These are phyloP conservation scores for Debaryomyces sp. DNA, from an alignment of 1,139 yeast species.

Conservation along the genomic window DNA sequence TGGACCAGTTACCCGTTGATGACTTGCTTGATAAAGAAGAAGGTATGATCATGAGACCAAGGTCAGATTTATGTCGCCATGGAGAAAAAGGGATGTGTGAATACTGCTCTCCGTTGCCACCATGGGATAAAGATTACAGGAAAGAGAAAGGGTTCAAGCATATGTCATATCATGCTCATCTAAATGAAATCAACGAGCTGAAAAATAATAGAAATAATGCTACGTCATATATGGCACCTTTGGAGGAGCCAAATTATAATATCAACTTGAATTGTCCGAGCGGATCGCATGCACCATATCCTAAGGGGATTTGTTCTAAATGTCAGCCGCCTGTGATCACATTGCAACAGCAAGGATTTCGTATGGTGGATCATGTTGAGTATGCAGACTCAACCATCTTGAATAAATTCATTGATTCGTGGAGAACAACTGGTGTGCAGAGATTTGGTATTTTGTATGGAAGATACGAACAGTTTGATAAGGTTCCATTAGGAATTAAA, in stretches of 20 bases:
- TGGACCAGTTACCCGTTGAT: conserved; percentile 63
- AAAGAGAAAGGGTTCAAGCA: conserved; percentile 83
- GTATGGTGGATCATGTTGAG: conserved; percentile 98
- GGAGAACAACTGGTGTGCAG: conserved; percentile 90
- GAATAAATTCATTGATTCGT: conserved; percentile 81
- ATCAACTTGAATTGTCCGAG: conserved; percentile 67
- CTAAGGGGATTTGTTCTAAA: conserved; percentile 92
- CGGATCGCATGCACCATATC: conserved; percentile 88
- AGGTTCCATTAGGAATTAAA: conserved; percentile 89
- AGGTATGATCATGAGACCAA: conserved; percentile 72
- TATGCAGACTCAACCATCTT: conserved; percentile 74
- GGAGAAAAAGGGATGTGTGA: conserved; percentile 98
- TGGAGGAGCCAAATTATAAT: conserved; percentile 68
- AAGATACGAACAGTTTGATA: conserved; percentile 70
- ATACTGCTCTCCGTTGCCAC: conserved; percentile 93
- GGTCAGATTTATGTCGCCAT: conserved; percentile 75
- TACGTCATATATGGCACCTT: conserved; percentile 75
- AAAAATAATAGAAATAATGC: conserved; percentile 65
- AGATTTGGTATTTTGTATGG: conserved; percentile 88
- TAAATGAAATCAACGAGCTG: conserved; percentile 70
- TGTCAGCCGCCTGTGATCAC: conserved; percentile 97
- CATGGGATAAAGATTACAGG: conserved; percentile 84
- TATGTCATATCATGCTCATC: conserved; percentile 80
- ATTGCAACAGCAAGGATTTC: conserved; percentile 81
- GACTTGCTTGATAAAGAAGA: conserved; percentile 62